Evolutionary conservation across 1,284 basidiomycete species (phyloP).

Genomic region (Polyporus tsugae): DNA sequence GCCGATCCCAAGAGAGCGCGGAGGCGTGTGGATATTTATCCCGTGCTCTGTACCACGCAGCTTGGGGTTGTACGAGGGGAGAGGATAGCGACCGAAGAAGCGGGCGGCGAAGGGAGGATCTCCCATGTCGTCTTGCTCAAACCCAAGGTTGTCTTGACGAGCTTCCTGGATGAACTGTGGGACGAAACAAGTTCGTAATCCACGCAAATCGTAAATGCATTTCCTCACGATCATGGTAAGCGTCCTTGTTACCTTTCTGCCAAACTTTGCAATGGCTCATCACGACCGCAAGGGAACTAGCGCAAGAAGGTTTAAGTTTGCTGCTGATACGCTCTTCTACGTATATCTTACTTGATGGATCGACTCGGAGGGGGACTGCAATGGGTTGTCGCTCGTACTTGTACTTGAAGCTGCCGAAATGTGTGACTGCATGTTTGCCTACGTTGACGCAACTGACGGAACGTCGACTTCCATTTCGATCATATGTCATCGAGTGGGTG

Average conservation of each 20-base stretch:
- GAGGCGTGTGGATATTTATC: background rate
- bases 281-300: background rate
- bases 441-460: too few relatives aligned
- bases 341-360: background rate
- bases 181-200: background rate
- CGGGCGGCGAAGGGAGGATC: background rate
- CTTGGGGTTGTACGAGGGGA: constrained; percentile 45
- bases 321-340: background rate
- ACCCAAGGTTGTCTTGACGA: constrained; percentile 28
- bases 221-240: background rate
- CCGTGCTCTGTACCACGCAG: constrained; percentile 46
- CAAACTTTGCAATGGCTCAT: background rate
- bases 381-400: too few relatives aligned
- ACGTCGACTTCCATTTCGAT: too few relatives aligned
- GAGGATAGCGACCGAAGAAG: background rate
- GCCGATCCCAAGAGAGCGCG: constrained; percentile 15
- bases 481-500: too few relatives aligned
- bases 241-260: background rate
- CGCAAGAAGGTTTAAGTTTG: background rate
- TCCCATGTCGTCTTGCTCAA: background rate
- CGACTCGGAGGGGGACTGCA: too few relatives aligned
- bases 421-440: too few relatives aligned
- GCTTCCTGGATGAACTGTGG: constrained; percentile 12
- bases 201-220: background rate
- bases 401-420: too few relatives aligned